Evolutionary conservation across 352 stramenopile genomes (phyloP).

Genomic region (Elongisporangium anandrum): DNA sequence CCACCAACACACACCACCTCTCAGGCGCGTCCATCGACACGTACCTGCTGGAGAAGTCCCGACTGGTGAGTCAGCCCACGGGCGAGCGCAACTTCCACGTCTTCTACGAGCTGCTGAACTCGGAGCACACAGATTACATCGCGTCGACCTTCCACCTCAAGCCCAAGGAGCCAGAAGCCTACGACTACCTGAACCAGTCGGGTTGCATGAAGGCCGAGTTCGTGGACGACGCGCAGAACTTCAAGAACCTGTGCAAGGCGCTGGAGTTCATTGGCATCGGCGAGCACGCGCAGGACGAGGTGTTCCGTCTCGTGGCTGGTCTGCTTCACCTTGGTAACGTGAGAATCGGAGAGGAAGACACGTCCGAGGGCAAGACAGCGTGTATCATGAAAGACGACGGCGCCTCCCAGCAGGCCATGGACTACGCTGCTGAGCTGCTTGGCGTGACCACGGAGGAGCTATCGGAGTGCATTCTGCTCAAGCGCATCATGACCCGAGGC

Average conservation of each 20-base stretch:
- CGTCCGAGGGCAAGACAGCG: constrained; percentile 64
- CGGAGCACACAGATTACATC: constrained; percentile 47
- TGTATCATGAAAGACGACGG: constrained; percentile 46
- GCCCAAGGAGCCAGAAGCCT: constrained; percentile 52
- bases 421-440: constrained; percentile 54
- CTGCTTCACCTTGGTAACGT: constrained; percentile 82
- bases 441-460: constrained; percentile 62
- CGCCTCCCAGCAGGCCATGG: constrained; percentile 38
- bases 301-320: constrained; percentile 69
- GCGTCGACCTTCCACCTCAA: constrained; percentile 45
- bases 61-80: constrained; percentile 68
- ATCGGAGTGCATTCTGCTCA: constrained; percentile 68
- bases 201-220: constrained; percentile 64
- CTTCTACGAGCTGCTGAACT: constrained; percentile 80
- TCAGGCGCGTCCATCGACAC: constrained; percentile 76
- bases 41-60: constrained; percentile 81
- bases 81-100: constrained; percentile 86
- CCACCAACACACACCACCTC: constrained; percentile 63
- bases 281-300: constrained; percentile 56
- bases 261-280: constrained; percentile 74
- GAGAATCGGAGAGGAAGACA: constrained; percentile 63
- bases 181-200: constrained; percentile 75
- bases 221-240: constrained; percentile 71
- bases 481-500: constrained; percentile 75
- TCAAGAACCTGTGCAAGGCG: constrained; percentile 51